These are phyloP conservation scores for Cyclotella choctawhatcheeana DNA, from an alignment of 108 stramenopile species.

Conservation along the genomic window DNA sequence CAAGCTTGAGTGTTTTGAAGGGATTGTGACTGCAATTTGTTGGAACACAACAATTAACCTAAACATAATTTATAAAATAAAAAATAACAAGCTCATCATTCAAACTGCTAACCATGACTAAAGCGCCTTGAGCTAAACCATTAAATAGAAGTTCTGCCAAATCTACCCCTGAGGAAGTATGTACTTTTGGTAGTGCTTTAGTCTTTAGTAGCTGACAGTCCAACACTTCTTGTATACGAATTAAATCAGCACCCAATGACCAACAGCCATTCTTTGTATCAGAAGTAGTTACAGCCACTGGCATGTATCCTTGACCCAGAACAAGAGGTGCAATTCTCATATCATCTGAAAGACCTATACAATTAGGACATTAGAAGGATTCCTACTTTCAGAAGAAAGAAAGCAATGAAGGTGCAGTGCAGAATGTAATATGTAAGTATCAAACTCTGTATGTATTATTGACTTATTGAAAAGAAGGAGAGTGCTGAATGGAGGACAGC, in stretches of 20 bases:
- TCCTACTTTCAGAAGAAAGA: no score
- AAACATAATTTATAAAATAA: no score
- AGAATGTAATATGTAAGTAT: no score
- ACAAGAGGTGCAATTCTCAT: conserved; percentile 41
- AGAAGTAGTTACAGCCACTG: conserved; percentile 44
- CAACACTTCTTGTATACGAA: conserved; percentile 30
- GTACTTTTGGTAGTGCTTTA: conserved; percentile 18
- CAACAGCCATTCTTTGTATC: conserved; percentile 51
- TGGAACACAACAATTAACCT: no score
- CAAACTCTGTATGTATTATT: no score
- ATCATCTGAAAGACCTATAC: conserved; percentile 60
- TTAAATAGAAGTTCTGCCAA: conserved; percentile 44
- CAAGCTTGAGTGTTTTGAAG: no score
- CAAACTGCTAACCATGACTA: conserved; percentile 59
- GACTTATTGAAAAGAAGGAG: conserved; percentile 66
- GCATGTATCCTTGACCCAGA: conserved; percentile 39
- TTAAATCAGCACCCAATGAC: conserved; percentile 31
- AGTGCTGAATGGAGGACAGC: not conserved
- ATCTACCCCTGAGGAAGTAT: conserved; percentile 56
- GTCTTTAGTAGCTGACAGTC: conserved; percentile 6
- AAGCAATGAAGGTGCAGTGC: no score
- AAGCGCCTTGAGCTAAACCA: conserved; percentile 28
- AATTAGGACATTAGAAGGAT: no score
- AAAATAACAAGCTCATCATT: conserved; percentile 11
- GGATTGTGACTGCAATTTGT: no score